Conservation (phyloP, 2,329 filamentous ascomycete species). For the Colletotrichum cereale region DNA sequence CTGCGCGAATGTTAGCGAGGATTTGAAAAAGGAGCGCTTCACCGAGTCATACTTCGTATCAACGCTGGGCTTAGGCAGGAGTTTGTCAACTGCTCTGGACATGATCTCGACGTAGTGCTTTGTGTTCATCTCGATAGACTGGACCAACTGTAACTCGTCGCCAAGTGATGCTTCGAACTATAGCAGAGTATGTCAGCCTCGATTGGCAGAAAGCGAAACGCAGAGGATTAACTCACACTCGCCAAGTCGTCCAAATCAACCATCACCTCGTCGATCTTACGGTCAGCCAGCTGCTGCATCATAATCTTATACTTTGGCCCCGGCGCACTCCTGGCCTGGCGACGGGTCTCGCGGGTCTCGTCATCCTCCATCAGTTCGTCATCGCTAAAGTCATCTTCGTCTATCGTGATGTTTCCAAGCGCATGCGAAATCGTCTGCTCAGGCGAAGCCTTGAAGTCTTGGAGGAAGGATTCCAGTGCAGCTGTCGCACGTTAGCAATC, state of each 20-base stretch:
- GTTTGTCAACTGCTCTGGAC: constrained; percentile 87
- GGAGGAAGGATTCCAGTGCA: constrained; percentile 89
- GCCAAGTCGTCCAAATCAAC: constrained; percentile 92
- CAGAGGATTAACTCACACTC: constrained; percentile 70
- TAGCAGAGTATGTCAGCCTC: constrained; percentile 51
- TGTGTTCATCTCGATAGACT: constrained; percentile 90
- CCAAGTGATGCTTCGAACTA: constrained; percentile 82
- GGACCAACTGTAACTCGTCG: constrained; percentile 79
- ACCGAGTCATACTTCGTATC: constrained; percentile 77
- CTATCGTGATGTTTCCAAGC: constrained; percentile 85
- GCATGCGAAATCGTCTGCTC: constrained; percentile 82
- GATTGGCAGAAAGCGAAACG: constrained; percentile 67
- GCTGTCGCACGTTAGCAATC: constrained; percentile 59
- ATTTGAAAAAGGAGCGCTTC: constrained; percentile 1
- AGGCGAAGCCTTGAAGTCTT: constrained; percentile 85
- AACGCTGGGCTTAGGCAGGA: constrained; percentile 81
- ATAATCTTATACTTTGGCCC: constrained; percentile 90
- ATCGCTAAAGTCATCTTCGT: constrained; percentile 87
- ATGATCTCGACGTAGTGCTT: constrained; percentile 96
- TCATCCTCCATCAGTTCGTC: constrained; percentile 93
- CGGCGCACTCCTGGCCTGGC: constrained; percentile 63
- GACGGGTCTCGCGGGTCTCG: constrained; percentile 65
- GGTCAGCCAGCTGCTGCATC: constrained; percentile 88
- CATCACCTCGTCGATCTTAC: constrained; percentile 79
- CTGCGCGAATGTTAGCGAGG: constrained; percentile 54